Percentiles rank a stretch among this genome's conserved stretches.
Conservation (phyloP, 768 basidiomycete species). For the Leucosporidium creatinivorum region DNA sequence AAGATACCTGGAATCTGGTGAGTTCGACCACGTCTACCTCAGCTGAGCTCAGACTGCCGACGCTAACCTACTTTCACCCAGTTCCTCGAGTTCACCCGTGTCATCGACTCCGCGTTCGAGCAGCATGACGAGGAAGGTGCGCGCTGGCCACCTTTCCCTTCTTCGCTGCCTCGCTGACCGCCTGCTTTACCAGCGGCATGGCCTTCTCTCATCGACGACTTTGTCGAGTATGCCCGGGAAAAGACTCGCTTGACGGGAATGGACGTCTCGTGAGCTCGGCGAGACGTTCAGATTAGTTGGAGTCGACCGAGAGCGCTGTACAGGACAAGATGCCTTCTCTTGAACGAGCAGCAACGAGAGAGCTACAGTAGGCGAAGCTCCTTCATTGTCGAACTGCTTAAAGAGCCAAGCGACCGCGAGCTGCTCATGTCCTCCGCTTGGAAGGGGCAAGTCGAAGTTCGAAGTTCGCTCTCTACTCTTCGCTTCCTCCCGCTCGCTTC, state of each 20-base stretch:
- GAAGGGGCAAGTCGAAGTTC: too few relatives aligned
- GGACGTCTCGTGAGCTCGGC: neutral
- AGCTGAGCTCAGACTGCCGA: too few relatives aligned
- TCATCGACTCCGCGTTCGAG: constrained; percentile 63
- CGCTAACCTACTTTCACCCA: neutral
- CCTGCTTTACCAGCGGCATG: constrained; percentile 55
- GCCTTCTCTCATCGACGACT: constrained; percentile 81
- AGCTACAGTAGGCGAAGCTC: too few relatives aligned
- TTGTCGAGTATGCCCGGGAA: constrained; percentile 60
- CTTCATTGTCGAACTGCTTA: too few relatives aligned
- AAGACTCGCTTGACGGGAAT: constrained; percentile 39
- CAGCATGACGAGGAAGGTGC: constrained; percentile 70
- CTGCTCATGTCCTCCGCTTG: too few relatives aligned
- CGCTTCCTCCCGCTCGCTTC: too few relatives aligned
- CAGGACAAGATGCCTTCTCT: too few relatives aligned
- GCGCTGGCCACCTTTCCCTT: constrained; percentile 21
- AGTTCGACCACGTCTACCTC: neutral
- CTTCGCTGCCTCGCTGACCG: neutral
- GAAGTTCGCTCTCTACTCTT: too few relatives aligned
- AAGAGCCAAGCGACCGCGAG: too few relatives aligned
- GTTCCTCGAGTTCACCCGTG: constrained; percentile 47
- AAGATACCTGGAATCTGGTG: constrained; percentile 33
- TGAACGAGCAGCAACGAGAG: too few relatives aligned
- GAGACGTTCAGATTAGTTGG: too few relatives aligned
- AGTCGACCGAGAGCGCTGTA: too few relatives aligned